phyloP scores from a whole-genome alignment of 2,329 filamentous ascomycete genomes.

The Cytospora schulzeri region DNA sequence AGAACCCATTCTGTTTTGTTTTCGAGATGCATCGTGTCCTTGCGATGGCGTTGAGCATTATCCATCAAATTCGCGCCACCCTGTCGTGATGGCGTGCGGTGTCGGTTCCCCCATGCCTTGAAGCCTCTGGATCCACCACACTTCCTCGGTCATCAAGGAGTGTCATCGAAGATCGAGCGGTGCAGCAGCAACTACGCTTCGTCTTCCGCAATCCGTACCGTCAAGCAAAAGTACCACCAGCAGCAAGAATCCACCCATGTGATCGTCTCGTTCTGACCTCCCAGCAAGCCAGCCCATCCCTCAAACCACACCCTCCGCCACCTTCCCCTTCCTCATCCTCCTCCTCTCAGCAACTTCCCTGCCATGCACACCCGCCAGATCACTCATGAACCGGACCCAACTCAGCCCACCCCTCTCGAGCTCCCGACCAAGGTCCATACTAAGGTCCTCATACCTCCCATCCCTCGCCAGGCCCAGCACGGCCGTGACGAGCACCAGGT shows the following conservation, averaged over 20 bases:
- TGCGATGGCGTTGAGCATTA: neutral
- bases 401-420: slow-evolving; percentile 26
- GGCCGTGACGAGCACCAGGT: slow-evolving; percentile 27
- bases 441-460: slow-evolving; percentile 19
- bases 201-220: neutral
- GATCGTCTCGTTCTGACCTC: neutral
- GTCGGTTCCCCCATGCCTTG: too few species aligned
- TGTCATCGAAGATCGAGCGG: neutral
- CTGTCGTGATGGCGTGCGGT: neutral
- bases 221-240: neutral
- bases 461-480: slow-evolving; percentile 25
- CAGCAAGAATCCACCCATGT: neutral
- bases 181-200: neutral
- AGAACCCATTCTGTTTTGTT: neutral
- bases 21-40: neutral
- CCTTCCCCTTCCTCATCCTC: slow-evolving; percentile 9
- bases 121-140: neutral
- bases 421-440: slow-evolving; percentile 24
- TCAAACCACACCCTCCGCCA: neutral
- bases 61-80: neutral
- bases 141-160: neutral
- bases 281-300: neutral
- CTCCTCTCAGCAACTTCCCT: slow-evolving; percentile 22
- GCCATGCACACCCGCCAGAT: slow-evolving; percentile 22
- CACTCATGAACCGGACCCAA: slow-evolving; percentile 25